These are phyloP conservation scores for Metschnikowia matae DNA, from an alignment of 805 yeast genomes.

Conservation along the genomic window DNA sequence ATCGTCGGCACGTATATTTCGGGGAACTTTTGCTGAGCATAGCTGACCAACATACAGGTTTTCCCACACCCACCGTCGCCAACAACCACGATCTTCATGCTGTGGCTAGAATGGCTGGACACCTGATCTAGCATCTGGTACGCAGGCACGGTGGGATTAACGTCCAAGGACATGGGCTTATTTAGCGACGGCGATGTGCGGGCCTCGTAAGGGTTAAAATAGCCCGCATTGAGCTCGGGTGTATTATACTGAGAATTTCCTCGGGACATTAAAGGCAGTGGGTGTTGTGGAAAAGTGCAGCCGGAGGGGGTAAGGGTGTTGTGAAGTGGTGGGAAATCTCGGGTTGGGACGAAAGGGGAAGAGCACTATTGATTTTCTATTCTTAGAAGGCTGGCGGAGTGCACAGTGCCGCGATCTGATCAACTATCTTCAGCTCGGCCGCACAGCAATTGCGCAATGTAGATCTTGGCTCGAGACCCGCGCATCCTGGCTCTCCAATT, in stretches of 20 bases:
- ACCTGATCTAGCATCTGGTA: conserved; percentile 27
- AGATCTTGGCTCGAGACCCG: neutral
- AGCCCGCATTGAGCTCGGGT: conserved; percentile 15
- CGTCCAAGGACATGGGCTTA: conserved; percentile 19
- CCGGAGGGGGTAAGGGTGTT: neutral
- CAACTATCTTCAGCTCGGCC: neutral
- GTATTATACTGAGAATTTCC: conserved; percentile 8
- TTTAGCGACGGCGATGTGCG: conserved; percentile 11
- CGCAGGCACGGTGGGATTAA: conserved; percentile 35
- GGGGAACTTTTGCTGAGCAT: conserved; percentile 68
- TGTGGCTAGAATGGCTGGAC: conserved; percentile 18
- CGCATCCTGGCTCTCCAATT: no score
- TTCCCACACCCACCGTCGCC: conserved; percentile 95
- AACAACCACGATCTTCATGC: conserved; percentile 67
- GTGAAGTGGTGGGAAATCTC: neutral
- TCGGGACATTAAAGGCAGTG: conserved; percentile 7
- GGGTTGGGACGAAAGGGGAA: neutral
- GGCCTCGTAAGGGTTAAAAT: conserved; percentile 18
- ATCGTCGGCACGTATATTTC: conserved; percentile 75
- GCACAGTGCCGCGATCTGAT: conserved; percentile 4
- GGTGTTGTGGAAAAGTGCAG: no score
- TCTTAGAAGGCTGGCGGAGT: conserved; percentile 3
- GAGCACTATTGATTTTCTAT: conserved; percentile 5
- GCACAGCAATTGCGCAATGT: neutral
- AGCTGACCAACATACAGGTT: conserved; percentile 68